phyloP scores from a whole-genome alignment of 208 protist genomes.

The Leishmania guyanensis region DNA sequence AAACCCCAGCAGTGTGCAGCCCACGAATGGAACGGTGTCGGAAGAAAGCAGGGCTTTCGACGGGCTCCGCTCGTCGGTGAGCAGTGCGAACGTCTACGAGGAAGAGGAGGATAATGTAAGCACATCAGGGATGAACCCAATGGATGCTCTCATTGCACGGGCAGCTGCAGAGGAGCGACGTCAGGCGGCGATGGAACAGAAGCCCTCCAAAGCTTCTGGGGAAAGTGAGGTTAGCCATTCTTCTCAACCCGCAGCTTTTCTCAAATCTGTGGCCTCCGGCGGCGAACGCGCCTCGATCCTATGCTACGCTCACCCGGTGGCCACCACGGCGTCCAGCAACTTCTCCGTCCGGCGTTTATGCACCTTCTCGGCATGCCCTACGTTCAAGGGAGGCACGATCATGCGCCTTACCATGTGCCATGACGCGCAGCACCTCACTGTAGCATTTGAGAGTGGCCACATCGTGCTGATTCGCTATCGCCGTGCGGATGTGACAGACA shows the following conservation, averaged over 20 bases:
- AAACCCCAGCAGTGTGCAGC: background rate
- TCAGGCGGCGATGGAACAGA: background rate
- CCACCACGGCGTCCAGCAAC: constrained; percentile 2
- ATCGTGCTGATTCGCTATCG: constrained; percentile 42
- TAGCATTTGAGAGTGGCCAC: constrained; percentile 85
- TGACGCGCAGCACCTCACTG: constrained; percentile 33
- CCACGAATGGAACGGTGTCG: background rate
- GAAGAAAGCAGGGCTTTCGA: background rate
- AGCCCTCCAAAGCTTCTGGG: background rate
- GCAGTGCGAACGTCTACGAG: background rate
- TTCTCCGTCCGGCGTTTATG: constrained; percentile 26
- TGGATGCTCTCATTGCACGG: constrained; percentile 45
- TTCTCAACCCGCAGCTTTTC: background rate
- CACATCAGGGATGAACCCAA: constrained; percentile 33
- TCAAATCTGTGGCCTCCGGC: background rate
- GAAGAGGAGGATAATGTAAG: constrained; percentile 15
- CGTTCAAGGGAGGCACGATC: constrained; percentile 76
- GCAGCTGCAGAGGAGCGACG: constrained; percentile 24
- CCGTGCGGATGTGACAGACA: background rate
- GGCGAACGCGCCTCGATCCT: constrained; percentile 21
- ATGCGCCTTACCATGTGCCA: constrained; percentile 68
- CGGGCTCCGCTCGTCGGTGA: background rate
- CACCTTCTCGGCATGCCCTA: constrained; percentile 45
- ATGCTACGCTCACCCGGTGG: constrained; percentile 23
- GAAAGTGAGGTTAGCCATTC: background rate